These are phyloP conservation scores for Podospora australis DNA, from an alignment of 495 filamentous ascomycete genomes.

Conservation along the genomic window DNA sequence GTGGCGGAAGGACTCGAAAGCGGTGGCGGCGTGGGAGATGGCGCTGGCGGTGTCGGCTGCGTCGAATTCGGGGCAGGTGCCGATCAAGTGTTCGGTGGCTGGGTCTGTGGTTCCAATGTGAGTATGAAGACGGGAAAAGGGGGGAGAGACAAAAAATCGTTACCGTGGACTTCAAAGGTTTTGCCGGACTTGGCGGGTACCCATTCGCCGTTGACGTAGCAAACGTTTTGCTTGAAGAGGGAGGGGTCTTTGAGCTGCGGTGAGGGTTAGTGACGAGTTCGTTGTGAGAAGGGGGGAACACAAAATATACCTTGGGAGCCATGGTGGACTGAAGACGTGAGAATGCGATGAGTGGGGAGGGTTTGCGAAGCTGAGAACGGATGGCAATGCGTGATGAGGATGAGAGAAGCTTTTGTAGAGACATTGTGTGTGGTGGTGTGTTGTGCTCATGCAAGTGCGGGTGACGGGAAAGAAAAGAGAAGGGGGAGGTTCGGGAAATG, in stretches of 20 bases:
- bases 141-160: too few species aligned
- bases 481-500: neutral
- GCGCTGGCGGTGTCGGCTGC: slow-evolving; percentile 67
- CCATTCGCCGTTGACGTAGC: slow-evolving; percentile 85
- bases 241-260: slow-evolving; percentile 72
- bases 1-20: slow-evolving; percentile 69
- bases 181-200: slow-evolving; percentile 65
- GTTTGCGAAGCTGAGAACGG: slow-evolving; percentile 33
- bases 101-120: too few species aligned
- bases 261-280: neutral
- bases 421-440: slow-evolving; percentile 13
- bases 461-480: neutral
- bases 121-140: too few species aligned
- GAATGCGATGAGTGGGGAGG: slow-evolving; percentile 12
- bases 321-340: slow-evolving; percentile 38
- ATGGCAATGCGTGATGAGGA: slow-evolving; percentile 23
- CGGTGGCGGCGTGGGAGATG: slow-evolving; percentile 66
- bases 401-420: slow-evolving; percentile 31
- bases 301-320: slow-evolving; percentile 33
- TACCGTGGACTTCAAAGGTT: slow-evolving; percentile 74
- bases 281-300: neutral
- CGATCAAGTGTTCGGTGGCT: slow-evolving; percentile 70
- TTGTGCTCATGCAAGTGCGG: neutral
- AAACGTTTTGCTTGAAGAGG: slow-evolving; percentile 69
- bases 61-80: slow-evolving; percentile 76